Evolutionary conservation across 2,329 filamentous ascomycete species (phyloP).

Genomic region (Leptodontidium sp.): DNA sequence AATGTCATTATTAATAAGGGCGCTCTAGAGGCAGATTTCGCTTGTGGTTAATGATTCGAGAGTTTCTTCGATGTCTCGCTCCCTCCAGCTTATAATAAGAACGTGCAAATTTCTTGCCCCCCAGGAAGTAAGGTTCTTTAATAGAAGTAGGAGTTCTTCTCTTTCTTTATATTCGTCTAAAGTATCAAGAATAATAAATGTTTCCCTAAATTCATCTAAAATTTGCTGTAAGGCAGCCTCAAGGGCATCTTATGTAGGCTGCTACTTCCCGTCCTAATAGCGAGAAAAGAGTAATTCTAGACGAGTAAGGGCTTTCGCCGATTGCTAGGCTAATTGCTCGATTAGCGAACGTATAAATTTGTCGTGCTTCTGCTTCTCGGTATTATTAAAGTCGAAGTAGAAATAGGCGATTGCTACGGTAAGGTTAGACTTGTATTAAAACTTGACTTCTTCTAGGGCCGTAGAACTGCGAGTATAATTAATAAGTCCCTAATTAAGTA

Average conservation of each 20-base stretch:
- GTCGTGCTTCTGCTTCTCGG: conserved; percentile 31
- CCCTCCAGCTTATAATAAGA: conserved; percentile 22
- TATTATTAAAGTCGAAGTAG: conserved; percentile 52
- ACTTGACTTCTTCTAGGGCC: neutral
- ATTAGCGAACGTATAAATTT: conserved; percentile 13
- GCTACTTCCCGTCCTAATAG: neutral
- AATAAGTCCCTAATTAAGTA: neutral
- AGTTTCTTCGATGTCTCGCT: conserved; percentile 19
- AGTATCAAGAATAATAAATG: neutral
- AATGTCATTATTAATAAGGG: too few relatives aligned
- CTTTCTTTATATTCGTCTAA: too few relatives aligned
- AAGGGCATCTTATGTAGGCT: conserved; percentile 8
- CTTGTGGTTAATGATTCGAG: too few relatives aligned
- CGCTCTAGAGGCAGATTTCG: too few relatives aligned
- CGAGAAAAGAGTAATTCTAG: conserved; percentile 14
- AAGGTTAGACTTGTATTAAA: conserved; percentile 27
- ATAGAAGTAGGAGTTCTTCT: too few relatives aligned
- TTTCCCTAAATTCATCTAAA: conserved; percentile 10
- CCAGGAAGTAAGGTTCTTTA: conserved; percentile 34
- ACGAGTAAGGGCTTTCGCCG: conserved; percentile 11
- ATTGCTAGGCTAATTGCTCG: conserved; percentile 23
- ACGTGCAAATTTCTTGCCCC: conserved; percentile 25
- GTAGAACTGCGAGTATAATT: conserved; percentile 36
- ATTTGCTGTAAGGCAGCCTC: conserved; percentile 16
- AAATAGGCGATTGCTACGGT: conserved; percentile 46